Percentiles rank a stretch among this genome's conserved stretches.
phyloP scores from a whole-genome alignment of 2,329 filamentous ascomycete genomes.

The Penicillium sp. region DNA sequence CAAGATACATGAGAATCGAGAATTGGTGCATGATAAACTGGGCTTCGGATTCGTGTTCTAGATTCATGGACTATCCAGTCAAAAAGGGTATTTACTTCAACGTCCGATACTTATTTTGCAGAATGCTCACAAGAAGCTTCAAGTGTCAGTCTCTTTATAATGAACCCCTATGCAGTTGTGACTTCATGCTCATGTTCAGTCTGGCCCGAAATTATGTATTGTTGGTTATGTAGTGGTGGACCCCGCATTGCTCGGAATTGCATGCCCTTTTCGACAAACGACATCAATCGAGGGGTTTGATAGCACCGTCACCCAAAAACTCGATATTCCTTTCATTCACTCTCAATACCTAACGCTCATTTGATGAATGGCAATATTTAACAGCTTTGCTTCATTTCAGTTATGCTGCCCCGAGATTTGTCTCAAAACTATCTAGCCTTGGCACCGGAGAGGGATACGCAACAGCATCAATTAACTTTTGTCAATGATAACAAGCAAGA shows the following conservation, averaged over 20 bases:
- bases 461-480: slow-evolving; percentile 7
- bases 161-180: too few species aligned
- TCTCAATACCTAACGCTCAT: neutral
- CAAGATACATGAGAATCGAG: too few species aligned
- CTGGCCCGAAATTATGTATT: too few species aligned
- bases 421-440: neutral
- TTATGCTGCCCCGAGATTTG: neutral
- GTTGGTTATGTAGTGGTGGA: neutral
- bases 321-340: too few species aligned
- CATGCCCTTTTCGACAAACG: neutral
- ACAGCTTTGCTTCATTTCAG: neutral
- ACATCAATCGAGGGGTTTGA: neutral
- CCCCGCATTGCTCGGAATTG: neutral
- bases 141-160: too few species aligned
- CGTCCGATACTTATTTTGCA: too few species aligned
- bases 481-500: slow-evolving; percentile 9
- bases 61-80: too few species aligned
- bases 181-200: too few species aligned
- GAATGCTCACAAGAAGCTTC: too few species aligned
- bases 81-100: too few species aligned
- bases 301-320: neutral
- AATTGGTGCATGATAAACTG: too few species aligned
- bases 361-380: neutral
- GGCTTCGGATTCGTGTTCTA: too few species aligned
- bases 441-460: neutral